Percentiles rank a stretch among this genome's conserved stretches.
phyloP scores from a whole-genome alignment of 78 protist species.

The Andalucia godoyi region DNA sequence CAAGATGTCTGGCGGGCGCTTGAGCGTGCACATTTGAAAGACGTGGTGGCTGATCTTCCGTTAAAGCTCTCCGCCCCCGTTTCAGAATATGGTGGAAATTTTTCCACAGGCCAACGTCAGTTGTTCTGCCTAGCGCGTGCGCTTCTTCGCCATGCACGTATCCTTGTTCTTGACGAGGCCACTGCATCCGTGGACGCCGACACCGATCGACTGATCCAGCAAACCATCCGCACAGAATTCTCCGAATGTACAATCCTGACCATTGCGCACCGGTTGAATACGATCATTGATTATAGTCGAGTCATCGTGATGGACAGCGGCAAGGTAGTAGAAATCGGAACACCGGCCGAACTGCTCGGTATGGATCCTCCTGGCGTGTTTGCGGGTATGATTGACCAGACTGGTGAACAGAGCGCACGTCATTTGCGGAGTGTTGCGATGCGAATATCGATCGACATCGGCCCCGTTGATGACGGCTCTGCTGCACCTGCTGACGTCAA shows the following conservation, averaged over 20 bases:
- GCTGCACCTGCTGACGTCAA: too few species aligned
- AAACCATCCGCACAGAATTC: neutral
- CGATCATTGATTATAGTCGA: conserved; percentile 71
- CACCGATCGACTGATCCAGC: conserved; percentile 34
- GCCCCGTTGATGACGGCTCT: too few species aligned
- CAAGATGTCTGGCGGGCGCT: neutral
- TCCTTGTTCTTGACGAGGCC: conserved; percentile 39
- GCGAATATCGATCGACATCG: too few species aligned
- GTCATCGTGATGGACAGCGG: conserved; percentile 47
- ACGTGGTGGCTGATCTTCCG: neutral
- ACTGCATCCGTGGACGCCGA: conserved; percentile 20
- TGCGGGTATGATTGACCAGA: neutral
- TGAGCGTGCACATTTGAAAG: neutral
- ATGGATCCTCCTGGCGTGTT: neutral
- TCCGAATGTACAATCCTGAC: conserved; percentile 29
- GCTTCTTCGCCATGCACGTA: neutral
- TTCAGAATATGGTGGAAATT: conserved; percentile 35
- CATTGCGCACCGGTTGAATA: conserved; percentile 79
- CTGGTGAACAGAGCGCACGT: neutral
- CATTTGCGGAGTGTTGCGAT: neutral
- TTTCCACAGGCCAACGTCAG: conserved; percentile 44
- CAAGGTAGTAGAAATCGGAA: conserved; percentile 3
- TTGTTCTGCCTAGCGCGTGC: conserved; percentile 41
- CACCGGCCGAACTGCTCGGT: conserved; percentile 7
- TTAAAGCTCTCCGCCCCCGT: neutral